phyloP scores from a whole-genome alignment of 768 basidiomycete species.

The Termitomyces sp. region DNA sequence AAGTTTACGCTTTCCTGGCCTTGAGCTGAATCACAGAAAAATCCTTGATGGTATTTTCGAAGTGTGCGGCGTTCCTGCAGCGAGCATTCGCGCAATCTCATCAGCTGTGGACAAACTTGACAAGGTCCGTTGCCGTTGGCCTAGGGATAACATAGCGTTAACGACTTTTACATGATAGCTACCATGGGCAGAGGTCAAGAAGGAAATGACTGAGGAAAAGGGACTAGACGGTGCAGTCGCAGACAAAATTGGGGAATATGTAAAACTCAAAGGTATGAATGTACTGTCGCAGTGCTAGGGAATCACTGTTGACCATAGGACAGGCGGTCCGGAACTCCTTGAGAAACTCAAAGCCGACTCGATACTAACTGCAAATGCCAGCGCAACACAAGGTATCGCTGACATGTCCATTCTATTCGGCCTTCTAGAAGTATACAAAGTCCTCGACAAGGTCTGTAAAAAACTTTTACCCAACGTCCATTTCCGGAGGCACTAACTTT shows the following conservation, averaged over 20 bases:
- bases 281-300: not conserved
- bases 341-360: slow-evolving; percentile 61
- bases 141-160: not conserved
- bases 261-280: slow-evolving; percentile 79
- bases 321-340: slow-evolving; percentile 78
- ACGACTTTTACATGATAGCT: slow-evolving; percentile 34
- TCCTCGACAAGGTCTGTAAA: slow-evolving; percentile 62
- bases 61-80: slow-evolving; percentile 88
- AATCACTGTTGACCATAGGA: not conserved
- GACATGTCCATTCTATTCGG: slow-evolving; percentile 87
- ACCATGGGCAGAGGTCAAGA: slow-evolving; percentile 88
- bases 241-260: slow-evolving; percentile 95
- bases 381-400: slow-evolving; percentile 73
- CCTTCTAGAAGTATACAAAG: slow-evolving; percentile 75
- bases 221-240: slow-evolving; percentile 76
- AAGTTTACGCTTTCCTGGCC: not conserved
- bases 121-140: slow-evolving; percentile 51
- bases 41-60: slow-evolving; percentile 96
- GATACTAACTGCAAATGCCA: slow-evolving; percentile 59
- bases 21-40: slow-evolving; percentile 90
- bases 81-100: slow-evolving; percentile 88
- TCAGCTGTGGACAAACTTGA: slow-evolving; percentile 98
- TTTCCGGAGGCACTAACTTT: not conserved
- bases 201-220: slow-evolving; percentile 97
- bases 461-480: not conserved